A percentile compares a stretch with the other conserved stretches of the same genome.
phyloP scores from a whole-genome alignment of 1,284 basidiomycete species.

The Cryptococcus sp. region DNA sequence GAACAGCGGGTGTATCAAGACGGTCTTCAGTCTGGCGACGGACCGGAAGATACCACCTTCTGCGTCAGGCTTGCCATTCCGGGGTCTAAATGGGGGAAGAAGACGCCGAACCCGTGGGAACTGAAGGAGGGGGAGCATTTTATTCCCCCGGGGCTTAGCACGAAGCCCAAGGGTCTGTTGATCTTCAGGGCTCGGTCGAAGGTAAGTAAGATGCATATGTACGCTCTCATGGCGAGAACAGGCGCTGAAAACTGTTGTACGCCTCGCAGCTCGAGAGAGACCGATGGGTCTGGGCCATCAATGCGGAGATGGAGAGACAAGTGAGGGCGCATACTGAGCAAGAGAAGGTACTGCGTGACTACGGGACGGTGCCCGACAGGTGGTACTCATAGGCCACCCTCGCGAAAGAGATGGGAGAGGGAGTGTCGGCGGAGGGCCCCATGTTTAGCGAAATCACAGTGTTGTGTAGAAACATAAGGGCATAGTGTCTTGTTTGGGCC shows the following conservation, averaged over 20 bases:
- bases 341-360: conserved; percentile 31
- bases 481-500: too few species aligned
- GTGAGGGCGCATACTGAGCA: conserved; percentile 30
- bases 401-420: neutral
- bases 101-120: conserved; percentile 36
- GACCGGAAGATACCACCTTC: conserved; percentile 45
- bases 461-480: too few species aligned
- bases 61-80: conserved; percentile 28
- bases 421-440: too few species aligned
- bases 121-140: conserved; percentile 17
- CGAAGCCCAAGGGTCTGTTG: conserved; percentile 27
- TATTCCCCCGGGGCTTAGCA: conserved; percentile 27
- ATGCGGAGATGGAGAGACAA: conserved; percentile 47
- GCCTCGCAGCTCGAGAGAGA: conserved; percentile 45
- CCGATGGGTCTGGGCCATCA: conserved; percentile 49
- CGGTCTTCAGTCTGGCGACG: conserved; percentile 44
- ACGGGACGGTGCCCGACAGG: conserved; percentile 30
- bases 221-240: neutral
- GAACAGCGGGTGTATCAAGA: conserved; percentile 44
- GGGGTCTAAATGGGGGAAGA: conserved; percentile 25
- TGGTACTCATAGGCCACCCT: neutral
- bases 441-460: too few species aligned
- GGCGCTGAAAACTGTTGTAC: neutral
- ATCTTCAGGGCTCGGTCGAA: conserved; percentile 46
- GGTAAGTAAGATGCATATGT: conserved; percentile 30